A percentile compares a stretch with the other conserved stretches of the same genome.
These are phyloP conservation scores for Ascochyta viciae-villosae DNA, from an alignment of 2,329 filamentous ascomycete genomes.

Conservation along the genomic window DNA sequence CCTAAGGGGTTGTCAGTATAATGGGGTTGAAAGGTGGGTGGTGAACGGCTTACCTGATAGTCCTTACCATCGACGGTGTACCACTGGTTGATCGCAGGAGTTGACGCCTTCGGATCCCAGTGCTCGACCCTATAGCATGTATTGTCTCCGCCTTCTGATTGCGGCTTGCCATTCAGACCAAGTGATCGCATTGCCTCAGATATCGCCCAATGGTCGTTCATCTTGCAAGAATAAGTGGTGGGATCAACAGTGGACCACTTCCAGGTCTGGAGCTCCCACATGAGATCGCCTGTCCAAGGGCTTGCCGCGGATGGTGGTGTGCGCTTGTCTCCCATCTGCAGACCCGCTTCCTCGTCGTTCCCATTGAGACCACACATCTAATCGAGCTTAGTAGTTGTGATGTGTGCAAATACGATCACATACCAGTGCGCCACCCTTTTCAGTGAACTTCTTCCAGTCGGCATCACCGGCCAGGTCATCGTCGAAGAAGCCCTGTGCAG, in stretches of 20 bases:
- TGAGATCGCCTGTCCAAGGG: conserved; percentile 21
- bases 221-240: conserved; percentile 16
- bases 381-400: too few relatives aligned
- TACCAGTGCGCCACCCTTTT: conserved; percentile 22
- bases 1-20: conserved; percentile 6
- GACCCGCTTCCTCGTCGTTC: conserved; percentile 23
- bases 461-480: conserved; percentile 18
- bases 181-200: conserved; percentile 12
- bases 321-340: conserved; percentile 18
- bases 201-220: conserved; percentile 21
- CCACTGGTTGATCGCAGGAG: conserved; percentile 23
- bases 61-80: conserved; percentile 21
- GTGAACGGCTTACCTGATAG: conserved; percentile 15
- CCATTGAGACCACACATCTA: conserved; percentile 17
- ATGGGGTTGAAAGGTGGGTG: too few relatives aligned
- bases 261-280: conserved; percentile 12
- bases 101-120: conserved; percentile 15
- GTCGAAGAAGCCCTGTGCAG: conserved; percentile 15
- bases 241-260: conserved; percentile 21
- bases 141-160: conserved; percentile 23
- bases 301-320: conserved; percentile 26
- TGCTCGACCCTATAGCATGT: conserved; percentile 24
- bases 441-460: conserved; percentile 17
- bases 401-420: neutral
- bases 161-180: conserved; percentile 15